A percentile compares a stretch with the other conserved stretches of the same genome.
phyloP scores from a whole-genome alignment of 176 grass and related monocot genomes.

The Juncus inflexus region DNA sequence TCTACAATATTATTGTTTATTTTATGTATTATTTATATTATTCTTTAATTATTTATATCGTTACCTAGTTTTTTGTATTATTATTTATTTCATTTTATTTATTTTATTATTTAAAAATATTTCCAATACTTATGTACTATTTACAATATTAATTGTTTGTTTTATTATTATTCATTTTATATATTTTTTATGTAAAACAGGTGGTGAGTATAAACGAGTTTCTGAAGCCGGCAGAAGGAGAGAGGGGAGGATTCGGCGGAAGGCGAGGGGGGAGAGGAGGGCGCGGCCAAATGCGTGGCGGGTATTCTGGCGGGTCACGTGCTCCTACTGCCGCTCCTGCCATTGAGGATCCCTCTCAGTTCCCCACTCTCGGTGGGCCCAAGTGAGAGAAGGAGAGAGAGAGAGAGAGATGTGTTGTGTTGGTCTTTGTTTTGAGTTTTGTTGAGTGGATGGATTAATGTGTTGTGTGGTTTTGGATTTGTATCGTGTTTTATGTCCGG shows the following conservation, averaged over 20 bases:
- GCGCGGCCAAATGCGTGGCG: slow-evolving; percentile 46
- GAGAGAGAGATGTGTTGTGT: neutral
- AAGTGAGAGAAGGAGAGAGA: slow-evolving; percentile 34
- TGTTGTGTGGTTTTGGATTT: no score
- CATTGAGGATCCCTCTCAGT: slow-evolving; percentile 67
- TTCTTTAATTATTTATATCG: no score
- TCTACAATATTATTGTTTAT: no score
- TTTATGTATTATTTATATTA: no score
- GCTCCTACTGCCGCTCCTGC: slow-evolving; percentile 34
- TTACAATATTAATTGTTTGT: no score
- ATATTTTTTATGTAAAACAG: slow-evolving; percentile 1
- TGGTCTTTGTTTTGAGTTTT: neutral
- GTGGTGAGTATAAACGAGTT: slow-evolving; percentile 82
- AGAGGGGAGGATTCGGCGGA: slow-evolving; percentile 37
- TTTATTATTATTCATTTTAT: no score
- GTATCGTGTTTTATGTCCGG: no score
- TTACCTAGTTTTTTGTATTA: no score
- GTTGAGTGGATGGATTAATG: neutral
- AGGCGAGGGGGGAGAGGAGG: slow-evolving; percentile 58
- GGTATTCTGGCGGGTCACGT: slow-evolving; percentile 36
- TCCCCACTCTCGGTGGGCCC: slow-evolving; percentile 62
- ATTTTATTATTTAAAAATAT: no score
- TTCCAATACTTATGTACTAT: no score
- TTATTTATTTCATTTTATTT: no score
- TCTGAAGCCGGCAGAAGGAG: slow-evolving; percentile 73